phyloP scores from a whole-genome alignment of 139 green algal genomes.

The Asterochloris erici region DNA sequence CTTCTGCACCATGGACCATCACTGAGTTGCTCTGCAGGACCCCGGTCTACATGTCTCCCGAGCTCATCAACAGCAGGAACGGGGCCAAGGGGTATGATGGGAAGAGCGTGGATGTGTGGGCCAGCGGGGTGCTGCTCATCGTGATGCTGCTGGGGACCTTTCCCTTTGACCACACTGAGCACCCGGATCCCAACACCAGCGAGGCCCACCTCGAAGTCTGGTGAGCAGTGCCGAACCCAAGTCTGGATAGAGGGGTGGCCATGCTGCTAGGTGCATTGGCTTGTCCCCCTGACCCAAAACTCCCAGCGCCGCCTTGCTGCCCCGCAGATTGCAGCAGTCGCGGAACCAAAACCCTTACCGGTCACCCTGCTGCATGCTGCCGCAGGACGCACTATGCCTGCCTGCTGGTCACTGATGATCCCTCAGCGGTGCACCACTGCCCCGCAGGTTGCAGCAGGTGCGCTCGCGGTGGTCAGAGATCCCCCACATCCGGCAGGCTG shows the following conservation, averaged over 20 bases:
- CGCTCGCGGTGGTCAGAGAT: conserved; percentile 48
- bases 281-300: not conserved
- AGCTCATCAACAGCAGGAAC: conserved; percentile 57
- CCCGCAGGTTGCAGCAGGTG: conserved; percentile 57
- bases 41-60: conserved; percentile 75
- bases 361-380: no score
- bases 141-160: conserved; percentile 84
- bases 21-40: conserved; percentile 32
- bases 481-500: conserved; percentile 47
- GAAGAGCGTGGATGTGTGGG: conserved; percentile 66
- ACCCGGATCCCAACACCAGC: conserved; percentile 67
- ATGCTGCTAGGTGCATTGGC: not conserved
- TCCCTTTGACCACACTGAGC: conserved; percentile 78
- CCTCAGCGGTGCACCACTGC: not conserved
- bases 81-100: conserved; percentile 50
- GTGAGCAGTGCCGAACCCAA: no score
- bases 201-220: conserved; percentile 66
- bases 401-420: no score
- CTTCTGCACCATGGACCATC: not conserved
- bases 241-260: no score
- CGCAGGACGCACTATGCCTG: no score
- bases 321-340: no score
- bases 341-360: no score
- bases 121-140: conserved; percentile 64
- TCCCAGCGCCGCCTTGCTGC: no score